A percentile compares a stretch with the other conserved stretches of the same genome.
These are phyloP conservation scores for Leishmania braziliensis DNA, from an alignment of 208 protist genomes.

Conservation along the genomic window DNA sequence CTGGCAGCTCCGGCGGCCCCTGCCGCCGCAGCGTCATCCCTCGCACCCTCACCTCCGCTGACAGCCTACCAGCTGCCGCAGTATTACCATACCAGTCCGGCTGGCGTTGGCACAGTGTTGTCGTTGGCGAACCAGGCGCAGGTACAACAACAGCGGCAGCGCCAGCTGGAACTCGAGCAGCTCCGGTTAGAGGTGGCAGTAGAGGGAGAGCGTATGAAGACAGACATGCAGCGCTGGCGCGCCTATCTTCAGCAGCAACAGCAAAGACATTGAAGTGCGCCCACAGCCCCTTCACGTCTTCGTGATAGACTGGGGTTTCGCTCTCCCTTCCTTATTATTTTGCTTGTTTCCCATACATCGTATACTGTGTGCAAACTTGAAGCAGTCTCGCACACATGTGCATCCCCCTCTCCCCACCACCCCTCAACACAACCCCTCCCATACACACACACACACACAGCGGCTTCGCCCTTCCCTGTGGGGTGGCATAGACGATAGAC, in stretches of 20 bases:
- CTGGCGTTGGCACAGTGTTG: neutral
- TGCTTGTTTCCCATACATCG: neutral
- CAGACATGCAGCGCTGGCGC: constrained; percentile 60
- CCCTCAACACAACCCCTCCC: neutral
- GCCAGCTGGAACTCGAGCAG: constrained; percentile 29
- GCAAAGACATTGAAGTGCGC: neutral
- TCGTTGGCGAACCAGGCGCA: neutral
- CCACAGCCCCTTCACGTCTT: too few relatives aligned
- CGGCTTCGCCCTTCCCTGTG: neutral
- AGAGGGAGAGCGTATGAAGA: constrained; percentile 54
- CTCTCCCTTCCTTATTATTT: neutral
- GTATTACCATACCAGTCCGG: neutral
- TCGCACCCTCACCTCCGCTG: neutral
- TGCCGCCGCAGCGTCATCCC: neutral
- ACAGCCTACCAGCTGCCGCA: neutral
- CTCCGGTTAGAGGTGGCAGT: constrained; percentile 51
- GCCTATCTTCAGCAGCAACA: constrained; percentile 34
- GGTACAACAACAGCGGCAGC: constrained; percentile 11
- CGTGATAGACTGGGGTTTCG: neutral
- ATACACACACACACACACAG: neutral
- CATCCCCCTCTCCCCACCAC: neutral
- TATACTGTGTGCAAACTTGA: neutral
- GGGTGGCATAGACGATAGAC: neutral
- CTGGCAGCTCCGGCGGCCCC: neutral
- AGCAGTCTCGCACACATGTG: neutral